Conservation (phyloP, 148 eudicot genomes). For the Cornus kousa region DNA sequence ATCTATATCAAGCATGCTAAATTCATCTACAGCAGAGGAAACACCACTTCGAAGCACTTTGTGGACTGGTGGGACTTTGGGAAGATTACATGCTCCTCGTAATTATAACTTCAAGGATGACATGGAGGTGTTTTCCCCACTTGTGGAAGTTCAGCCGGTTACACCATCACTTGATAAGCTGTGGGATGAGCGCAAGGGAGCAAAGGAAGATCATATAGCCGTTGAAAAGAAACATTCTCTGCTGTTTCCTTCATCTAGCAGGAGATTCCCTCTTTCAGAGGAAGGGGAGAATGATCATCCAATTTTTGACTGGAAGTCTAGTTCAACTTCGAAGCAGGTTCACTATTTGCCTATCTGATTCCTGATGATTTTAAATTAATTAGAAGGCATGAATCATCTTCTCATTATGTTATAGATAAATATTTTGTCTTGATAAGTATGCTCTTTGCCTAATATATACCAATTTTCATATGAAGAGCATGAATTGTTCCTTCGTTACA, state of each 20-base stretch:
- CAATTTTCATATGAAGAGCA: not conserved
- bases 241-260: conserved; percentile 42
- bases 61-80: conserved; percentile 59
- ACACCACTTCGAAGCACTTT: conserved; percentile 59
- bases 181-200: conserved; percentile 58
- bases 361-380: not conserved
- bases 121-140: conserved; percentile 98
- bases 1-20: conserved; percentile 27
- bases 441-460: not conserved
- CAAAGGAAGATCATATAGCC: conserved; percentile 43
- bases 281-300: conserved; percentile 53
- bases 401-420: too few relatives aligned
- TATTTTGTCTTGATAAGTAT: too few relatives aligned
- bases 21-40: conserved; percentile 45
- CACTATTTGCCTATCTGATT: not conserved
- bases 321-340: conserved; percentile 63
- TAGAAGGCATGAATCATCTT: not conserved
- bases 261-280: conserved; percentile 49
- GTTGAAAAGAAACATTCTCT: conserved; percentile 54
- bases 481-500: not conserved
- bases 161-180: conserved; percentile 81
- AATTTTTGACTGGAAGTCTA: conserved; percentile 71
- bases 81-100: conserved; percentile 75
- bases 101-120: conserved; percentile 75
- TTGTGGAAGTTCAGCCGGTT: conserved; percentile 84